phyloP scores from a whole-genome alignment of 176 grass and related monocot species.

The Juncus effusus region DNA sequence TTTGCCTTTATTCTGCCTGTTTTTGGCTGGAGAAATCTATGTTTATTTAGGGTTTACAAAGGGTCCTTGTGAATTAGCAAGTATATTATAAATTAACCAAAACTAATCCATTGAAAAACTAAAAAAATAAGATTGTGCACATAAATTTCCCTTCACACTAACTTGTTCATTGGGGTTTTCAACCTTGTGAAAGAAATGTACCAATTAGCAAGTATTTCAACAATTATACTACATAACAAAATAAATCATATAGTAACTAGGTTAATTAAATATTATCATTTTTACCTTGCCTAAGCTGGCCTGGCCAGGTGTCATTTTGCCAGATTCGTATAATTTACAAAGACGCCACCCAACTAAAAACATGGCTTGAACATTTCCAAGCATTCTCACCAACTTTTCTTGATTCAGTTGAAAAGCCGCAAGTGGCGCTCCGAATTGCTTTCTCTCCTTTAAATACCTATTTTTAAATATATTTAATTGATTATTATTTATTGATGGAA shows the following conservation, averaged over 20 bases:
- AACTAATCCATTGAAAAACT: too few relatives aligned
- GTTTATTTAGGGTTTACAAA: too few relatives aligned
- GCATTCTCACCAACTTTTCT: constrained; percentile 96
- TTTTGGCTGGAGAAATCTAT: too few relatives aligned
- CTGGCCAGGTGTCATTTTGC: constrained; percentile 86
- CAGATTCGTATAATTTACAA: constrained; percentile 87
- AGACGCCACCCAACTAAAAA: constrained; percentile 89
- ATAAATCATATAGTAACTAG: too few relatives aligned
- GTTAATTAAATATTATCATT: too few relatives aligned
- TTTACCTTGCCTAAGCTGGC: constrained; percentile 86
- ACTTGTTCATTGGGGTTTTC: too few relatives aligned
- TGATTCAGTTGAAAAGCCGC: constrained; percentile 95
- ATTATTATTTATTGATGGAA: background rate
- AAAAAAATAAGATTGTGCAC: too few relatives aligned
- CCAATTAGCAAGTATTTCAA: background rate
- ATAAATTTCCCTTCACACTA: too few relatives aligned
- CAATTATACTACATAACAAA: background rate
- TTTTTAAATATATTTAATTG: constrained; percentile 9
- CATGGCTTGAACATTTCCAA: constrained; percentile 94
- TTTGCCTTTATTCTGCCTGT: too few relatives aligned
- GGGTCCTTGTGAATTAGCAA: too few relatives aligned
- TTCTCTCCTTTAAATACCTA: constrained; percentile 93
- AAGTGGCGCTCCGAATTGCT: constrained; percentile 85
- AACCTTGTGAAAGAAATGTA: background rate
- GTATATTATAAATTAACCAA: too few relatives aligned